phyloP scores from a whole-genome alignment of 2,329 filamentous ascomycete species.

The Parafenestella ontariensis region DNA sequence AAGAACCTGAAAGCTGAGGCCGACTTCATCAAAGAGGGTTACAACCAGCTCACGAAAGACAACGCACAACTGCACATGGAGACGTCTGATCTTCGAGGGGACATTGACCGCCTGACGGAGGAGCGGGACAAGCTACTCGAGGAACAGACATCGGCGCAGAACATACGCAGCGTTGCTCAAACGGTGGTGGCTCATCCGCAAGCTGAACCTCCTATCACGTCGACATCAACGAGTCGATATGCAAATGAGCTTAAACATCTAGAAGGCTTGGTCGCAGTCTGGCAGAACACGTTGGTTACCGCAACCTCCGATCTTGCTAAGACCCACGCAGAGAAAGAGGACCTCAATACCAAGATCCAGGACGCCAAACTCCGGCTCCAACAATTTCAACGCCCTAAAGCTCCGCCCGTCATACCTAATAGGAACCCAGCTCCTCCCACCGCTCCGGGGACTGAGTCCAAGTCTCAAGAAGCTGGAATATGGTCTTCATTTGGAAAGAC shows the following conservation, averaged over 20 bases:
- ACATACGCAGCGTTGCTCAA: neutral
- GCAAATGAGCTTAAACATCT: neutral
- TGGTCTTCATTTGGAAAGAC: neutral
- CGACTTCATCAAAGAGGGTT: neutral
- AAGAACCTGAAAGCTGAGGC: neutral
- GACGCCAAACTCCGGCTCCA: neutral
- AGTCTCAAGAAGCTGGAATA: neutral
- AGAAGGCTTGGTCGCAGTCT: neutral
- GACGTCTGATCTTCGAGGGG: neutral
- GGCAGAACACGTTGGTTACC: neutral
- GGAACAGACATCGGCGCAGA: neutral
- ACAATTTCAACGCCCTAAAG: neutral
- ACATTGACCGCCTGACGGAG: neutral
- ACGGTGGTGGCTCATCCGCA: neutral
- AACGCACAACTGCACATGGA: neutral
- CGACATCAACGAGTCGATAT: neutral
- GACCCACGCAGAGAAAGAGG: neutral
- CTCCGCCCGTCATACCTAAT: neutral
- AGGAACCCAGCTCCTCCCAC: neutral
- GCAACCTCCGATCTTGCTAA: neutral
- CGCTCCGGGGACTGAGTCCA: neutral
- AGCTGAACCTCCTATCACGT: neutral
- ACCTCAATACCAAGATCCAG: neutral
- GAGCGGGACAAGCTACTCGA: neutral
- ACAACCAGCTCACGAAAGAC: slow-evolving; percentile 1